A percentile compares a stretch with the other conserved stretches of the same genome.
phyloP scores from a whole-genome alignment of 306 rosid species.

The Quercus suber region DNA sequence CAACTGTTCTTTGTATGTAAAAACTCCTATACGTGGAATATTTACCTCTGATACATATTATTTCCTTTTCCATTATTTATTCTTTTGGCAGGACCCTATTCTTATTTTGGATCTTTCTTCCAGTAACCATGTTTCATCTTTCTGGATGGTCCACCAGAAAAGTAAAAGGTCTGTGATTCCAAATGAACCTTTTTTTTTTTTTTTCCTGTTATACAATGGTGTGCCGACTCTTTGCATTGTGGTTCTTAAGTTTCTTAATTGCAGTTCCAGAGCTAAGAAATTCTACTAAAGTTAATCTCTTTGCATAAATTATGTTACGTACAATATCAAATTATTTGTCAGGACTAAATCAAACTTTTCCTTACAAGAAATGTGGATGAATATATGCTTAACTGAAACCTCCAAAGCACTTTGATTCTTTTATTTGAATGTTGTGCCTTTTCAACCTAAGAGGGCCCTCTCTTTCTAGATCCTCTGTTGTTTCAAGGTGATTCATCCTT shows the following conservation, averaged over 20 bases:
- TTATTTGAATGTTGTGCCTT: too few species aligned
- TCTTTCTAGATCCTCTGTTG: background rate
- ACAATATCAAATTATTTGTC: background rate
- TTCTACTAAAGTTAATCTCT: background rate
- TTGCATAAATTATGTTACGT: background rate
- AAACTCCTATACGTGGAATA: background rate
- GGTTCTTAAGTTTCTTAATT: background rate
- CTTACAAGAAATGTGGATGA: constrained; percentile 4
- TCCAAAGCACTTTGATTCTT: background rate
- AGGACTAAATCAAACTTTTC: background rate
- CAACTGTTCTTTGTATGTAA: background rate
- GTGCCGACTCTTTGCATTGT: background rate
- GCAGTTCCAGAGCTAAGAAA: background rate
- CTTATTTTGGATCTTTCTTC: constrained; percentile 74
- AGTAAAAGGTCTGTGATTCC: constrained; percentile 67
- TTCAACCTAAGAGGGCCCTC: too few species aligned
- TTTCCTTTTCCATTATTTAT: constrained; percentile 10
- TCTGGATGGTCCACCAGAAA: constrained; percentile 87
- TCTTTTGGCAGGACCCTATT: constrained; percentile 63
- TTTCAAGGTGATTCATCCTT: background rate
- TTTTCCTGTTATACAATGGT: background rate
- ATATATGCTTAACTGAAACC: background rate
- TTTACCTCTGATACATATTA: constrained; percentile 2
- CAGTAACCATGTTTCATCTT: constrained; percentile 63
- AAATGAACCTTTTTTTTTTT: background rate